Percentiles rank a stretch among this genome's conserved stretches.
Conservation (phyloP, 371 early-diverging fungal genomes). For the Smittium culicis region DNA sequence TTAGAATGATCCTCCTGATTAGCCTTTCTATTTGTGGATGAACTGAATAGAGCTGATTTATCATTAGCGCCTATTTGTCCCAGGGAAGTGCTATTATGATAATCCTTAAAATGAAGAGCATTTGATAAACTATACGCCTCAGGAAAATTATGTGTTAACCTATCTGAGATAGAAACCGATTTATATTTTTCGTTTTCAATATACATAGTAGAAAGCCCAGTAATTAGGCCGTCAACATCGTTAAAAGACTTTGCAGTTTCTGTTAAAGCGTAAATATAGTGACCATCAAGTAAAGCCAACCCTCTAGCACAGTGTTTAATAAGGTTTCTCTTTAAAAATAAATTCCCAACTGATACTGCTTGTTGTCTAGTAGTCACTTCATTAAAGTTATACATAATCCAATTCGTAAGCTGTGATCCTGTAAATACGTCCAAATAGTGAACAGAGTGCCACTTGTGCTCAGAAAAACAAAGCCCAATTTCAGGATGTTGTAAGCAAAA, state of each 20-base stretch:
- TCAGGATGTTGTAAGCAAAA: slow-evolving; percentile 55
- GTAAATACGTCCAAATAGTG: slow-evolving; percentile 61
- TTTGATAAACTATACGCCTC: no score
- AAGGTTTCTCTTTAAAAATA: slow-evolving; percentile 55
- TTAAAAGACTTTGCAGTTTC: slow-evolving; percentile 31
- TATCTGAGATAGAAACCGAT: no score
- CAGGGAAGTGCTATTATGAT: no score
- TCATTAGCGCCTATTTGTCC: no score
- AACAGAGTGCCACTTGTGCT: slow-evolving; percentile 81
- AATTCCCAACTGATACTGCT: slow-evolving; percentile 71
- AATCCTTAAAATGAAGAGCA: no score
- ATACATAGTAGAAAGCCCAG: background rate
- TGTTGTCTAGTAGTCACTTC: slow-evolving; percentile 68
- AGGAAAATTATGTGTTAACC: no score
- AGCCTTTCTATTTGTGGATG: no score
- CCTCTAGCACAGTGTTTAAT: slow-evolving; percentile 58
- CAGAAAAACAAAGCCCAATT: slow-evolving; percentile 54
- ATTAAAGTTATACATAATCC: slow-evolving; percentile 64
- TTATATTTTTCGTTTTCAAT: no score
- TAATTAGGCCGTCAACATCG: background rate
- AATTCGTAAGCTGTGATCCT: slow-evolving; percentile 82
- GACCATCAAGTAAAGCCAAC: slow-evolving; percentile 77
- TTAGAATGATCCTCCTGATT: no score
- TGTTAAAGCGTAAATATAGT: slow-evolving; percentile 75
- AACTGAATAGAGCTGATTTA: no score